Evolutionary conservation across 805 yeast species (phyloP), one percentile per base, ranked within the genome.

Genomic region (Metschnikowia rubicola): DNA sequence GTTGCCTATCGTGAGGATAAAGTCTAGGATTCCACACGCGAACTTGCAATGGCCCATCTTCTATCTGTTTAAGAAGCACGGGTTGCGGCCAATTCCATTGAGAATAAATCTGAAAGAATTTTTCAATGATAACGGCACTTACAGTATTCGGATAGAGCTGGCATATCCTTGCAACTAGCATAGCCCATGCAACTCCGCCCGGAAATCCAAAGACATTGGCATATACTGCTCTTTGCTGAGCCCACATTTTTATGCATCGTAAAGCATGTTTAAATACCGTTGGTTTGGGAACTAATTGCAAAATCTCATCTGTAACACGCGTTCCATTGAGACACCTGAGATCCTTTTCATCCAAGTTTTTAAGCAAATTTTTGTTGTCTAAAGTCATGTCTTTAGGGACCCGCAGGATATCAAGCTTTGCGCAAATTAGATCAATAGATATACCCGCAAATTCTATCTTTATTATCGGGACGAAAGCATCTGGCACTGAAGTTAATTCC

Each of bases 101-200:
- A 1, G 89, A 70, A 56, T 88, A 79, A 52, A 94, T 89, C 55
- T 81, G 80, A 69, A 94, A 94, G 63, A 94, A 94, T 61, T 90
- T 87, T 49, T 84, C 81, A 13, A 94, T 84, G 42, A 94, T 86
- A 3, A 87, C 89, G 0, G 97, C 89, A 51, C 96, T 84, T 11
- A 90, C 95, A 0, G 98, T 96, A 67, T 92, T 92, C 10, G 99
- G 99, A 63, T 92, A 94, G 43, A 94, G 70, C 64, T 94, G 99
- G 66, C 98, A 94, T 29, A 94, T 89, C 59, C 99, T 77, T 1
- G 98, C 99, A n/a, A 91, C 97, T 35, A 94, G 67, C 97, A 94
- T 94, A 1, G 99, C 99, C 99, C 99, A 94, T 1, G 99, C 99
- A 39, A 94, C 99, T 66, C 99, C 99, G 60, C 99, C 99, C 0